These are phyloP conservation scores for Penicillium riverlandense DNA, from an alignment of 495 filamentous ascomycete genomes.

Conservation along the genomic window DNA sequence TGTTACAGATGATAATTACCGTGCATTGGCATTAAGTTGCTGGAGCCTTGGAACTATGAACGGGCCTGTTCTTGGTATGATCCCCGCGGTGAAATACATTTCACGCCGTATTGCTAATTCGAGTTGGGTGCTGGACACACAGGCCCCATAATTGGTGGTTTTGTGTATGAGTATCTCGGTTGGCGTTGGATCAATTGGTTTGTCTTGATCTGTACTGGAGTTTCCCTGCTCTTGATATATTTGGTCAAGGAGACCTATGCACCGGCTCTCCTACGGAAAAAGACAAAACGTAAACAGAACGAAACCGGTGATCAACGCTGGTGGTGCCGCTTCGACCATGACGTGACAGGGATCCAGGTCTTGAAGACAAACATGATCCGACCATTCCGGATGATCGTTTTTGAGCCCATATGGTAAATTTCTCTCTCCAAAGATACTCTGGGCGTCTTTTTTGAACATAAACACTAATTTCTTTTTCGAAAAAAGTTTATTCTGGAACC, in stretches of 20 bases:
- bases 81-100: not conserved
- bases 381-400: constrained; percentile 60
- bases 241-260: constrained; percentile 64
- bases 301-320: constrained; percentile 57
- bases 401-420: constrained; percentile 61
- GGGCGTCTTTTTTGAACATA: constrained; percentile 55
- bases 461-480: constrained; percentile 47
- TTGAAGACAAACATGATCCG: constrained; percentile 56
- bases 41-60: constrained; percentile 69
- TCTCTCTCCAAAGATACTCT: constrained; percentile 36
- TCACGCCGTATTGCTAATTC: constrained; percentile 13
- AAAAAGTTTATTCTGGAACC: constrained; percentile 56
- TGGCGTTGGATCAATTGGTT: constrained; percentile 83
- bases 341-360: constrained; percentile 15
- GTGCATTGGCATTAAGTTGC: constrained; percentile 59
- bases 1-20: constrained; percentile 57
- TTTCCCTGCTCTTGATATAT: constrained; percentile 38
- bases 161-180: constrained; percentile 63
- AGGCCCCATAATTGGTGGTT: constrained; percentile 60
- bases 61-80: constrained; percentile 36
- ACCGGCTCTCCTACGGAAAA: constrained; percentile 51
- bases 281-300: constrained; percentile 49
- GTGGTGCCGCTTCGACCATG: constrained; percentile 57
- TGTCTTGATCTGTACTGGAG: constrained; percentile 57
- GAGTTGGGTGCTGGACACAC: constrained; percentile 8